Base-by-base conservation (phyloP, 345 rosid species). In the Hibiscus tridactylites region DNA sequence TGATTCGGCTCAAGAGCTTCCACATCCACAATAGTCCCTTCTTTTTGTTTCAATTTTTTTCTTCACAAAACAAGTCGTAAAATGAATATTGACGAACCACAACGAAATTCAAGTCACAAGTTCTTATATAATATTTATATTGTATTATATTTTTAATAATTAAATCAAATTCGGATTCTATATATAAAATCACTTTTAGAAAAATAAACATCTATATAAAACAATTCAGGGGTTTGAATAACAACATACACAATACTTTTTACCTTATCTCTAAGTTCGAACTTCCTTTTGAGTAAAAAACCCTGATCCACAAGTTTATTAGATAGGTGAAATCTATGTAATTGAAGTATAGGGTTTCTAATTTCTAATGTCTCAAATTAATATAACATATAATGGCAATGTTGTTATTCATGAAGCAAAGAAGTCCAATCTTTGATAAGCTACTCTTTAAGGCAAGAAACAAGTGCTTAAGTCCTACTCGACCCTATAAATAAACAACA, bases 401-500 rank as follows among this genome's bases (percentile, higher is more conserved):
- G 13, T 57, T 60, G 82, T 63, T 19, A 80, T 73, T 81, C 3
- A 0, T 2, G 0, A 0, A 33, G 70, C 56, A 19, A 29, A 0
- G 12, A 68, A 37, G 81, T 13, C 81, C 71, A 61, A 28, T 67
- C n/a, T 19, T 76, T n/a, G 31, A 17, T 62, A 1, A 4, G 37
- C 57, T 47, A 56, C 29, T 72, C 65, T 53, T 1, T 1, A 17
- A 15, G 1, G 7, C 56, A 50, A 50, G 19, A 50, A 50, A 16
- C 19, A 49, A 49, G n/a, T 49, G 17, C 53, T 49, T 39, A n/a
- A 71, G 59, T 77, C 71, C 50, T 39, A 49, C 73, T 74, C 72
- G 17, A 66, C 65, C 65, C 74, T 82, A 83, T 88, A 88, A 76
- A 79, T 79, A 16, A 74, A 65, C 42, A 50, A 47, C 57, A 26